A percentile compares a stretch with the other conserved stretches of the same genome.
Conservation (phyloP, 345 rosid genomes). For the Gossypium sturtianum region DNA sequence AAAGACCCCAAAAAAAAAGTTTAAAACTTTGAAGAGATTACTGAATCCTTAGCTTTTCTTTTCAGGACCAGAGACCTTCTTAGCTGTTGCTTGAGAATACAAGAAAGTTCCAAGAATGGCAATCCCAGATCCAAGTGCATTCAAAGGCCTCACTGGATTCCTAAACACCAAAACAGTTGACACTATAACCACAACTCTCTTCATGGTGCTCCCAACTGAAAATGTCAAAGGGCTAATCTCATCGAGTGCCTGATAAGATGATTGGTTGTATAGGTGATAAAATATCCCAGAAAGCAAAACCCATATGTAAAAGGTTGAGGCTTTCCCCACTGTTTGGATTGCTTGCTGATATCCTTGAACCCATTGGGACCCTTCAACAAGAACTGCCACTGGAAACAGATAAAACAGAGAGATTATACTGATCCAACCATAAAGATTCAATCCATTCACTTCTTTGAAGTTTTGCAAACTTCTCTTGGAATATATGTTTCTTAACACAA, state of each 20-base stretch:
- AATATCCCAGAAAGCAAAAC: conserved; percentile 83
- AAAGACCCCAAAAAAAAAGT: background rate
- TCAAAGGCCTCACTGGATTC: conserved; percentile 40
- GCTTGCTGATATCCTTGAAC: conserved; percentile 76
- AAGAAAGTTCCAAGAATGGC: conserved; percentile 87
- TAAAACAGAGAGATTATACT: conserved; percentile 67
- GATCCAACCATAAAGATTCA: conserved; percentile 86
- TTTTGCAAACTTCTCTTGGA: conserved; percentile 73
- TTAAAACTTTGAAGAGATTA: background rate
- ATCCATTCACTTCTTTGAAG: conserved; percentile 82
- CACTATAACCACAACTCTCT: conserved; percentile 89
- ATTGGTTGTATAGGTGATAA: conserved; percentile 86
- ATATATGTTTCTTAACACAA: conserved; percentile 80
- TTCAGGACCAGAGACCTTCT: conserved; percentile 24
- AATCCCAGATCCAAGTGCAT: conserved; percentile 89
- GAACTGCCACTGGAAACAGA: conserved; percentile 75
- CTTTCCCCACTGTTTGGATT: conserved; percentile 54
- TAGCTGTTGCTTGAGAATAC: conserved; percentile 74
- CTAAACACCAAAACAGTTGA: conserved; percentile 49
- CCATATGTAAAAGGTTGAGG: conserved; percentile 77
- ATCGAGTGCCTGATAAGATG: conserved; percentile 93
- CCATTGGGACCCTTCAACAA: conserved; percentile 94
- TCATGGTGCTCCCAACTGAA: conserved; percentile 93
- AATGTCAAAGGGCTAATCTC: conserved; percentile 89
- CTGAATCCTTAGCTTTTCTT: conserved; percentile 4